Evolutionary conservation across 306 rosid species (phyloP).

Genomic region (Fragaria vesca): DNA sequence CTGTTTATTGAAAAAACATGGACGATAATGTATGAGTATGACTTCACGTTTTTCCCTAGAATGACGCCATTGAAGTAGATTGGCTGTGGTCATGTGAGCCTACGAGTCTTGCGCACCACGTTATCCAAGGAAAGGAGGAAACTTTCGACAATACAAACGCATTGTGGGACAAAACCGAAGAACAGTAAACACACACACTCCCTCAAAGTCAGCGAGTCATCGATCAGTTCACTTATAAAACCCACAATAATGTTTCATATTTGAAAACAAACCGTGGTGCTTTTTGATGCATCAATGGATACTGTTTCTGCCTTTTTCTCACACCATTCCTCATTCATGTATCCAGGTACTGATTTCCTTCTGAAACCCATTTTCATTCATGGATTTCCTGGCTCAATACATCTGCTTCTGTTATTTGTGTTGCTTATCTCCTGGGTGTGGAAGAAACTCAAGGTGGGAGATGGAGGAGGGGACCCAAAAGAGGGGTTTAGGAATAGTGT

Average conservation of each 20-base stretch:
- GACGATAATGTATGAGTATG: too few relatives aligned
- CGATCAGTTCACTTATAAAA: background rate
- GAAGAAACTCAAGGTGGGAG: conserved; percentile 27
- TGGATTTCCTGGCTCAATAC: conserved; percentile 47
- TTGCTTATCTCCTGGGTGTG: conserved; percentile 42
- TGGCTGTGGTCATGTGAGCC: too few relatives aligned
- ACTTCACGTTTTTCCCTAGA: too few relatives aligned
- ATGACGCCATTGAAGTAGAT: too few relatives aligned
- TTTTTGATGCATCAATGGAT: conserved; percentile 21
- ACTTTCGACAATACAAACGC: too few relatives aligned
- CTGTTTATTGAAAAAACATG: too few relatives aligned
- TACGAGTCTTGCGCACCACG: too few relatives aligned
- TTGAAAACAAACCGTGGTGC: conserved; percentile 17
- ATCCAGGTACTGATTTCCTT: conserved; percentile 30
- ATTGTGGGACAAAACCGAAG: too few relatives aligned
- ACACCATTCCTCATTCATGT: background rate
- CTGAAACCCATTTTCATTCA: conserved; percentile 41
- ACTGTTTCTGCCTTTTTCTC: conserved; percentile 5
- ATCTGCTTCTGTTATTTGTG: conserved; percentile 37
- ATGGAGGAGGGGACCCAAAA: conserved; percentile 26
- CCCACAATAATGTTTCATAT: background rate
- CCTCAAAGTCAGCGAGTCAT: background rate
- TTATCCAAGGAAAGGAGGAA: too few relatives aligned
- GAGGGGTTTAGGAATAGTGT: conserved; percentile 16
- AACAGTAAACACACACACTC: too few relatives aligned